phyloP scores from a whole-genome alignment of 2,329 filamentous ascomycete species.

The Colletotrichum scovillei region DNA sequence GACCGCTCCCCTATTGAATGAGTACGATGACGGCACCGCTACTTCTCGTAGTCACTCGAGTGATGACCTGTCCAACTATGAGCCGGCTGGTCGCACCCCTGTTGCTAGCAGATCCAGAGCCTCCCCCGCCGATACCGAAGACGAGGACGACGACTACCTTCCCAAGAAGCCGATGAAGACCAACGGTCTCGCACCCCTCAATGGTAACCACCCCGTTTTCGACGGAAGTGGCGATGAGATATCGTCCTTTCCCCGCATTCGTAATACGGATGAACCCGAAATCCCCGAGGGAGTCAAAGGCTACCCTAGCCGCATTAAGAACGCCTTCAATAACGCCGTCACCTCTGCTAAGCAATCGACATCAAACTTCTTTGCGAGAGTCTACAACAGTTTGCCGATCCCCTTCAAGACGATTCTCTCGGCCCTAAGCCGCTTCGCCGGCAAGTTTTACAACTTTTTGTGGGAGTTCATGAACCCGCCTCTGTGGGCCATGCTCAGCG shows the following conservation, averaged over 20 bases:
- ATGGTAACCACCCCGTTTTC: slow-evolving; percentile 43
- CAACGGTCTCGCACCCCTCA: slow-evolving; percentile 37
- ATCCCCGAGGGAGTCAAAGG: slow-evolving; percentile 55
- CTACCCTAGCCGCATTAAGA: slow-evolving; percentile 49
- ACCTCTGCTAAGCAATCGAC: slow-evolving; percentile 39
- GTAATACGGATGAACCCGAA: slow-evolving; percentile 53
- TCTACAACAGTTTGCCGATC: slow-evolving; percentile 53
- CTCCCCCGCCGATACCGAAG: slow-evolving; percentile 61
- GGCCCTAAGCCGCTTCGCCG: slow-evolving; percentile 46
- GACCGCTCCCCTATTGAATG: slow-evolving; percentile 56
- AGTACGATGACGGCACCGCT: slow-evolving; percentile 55
- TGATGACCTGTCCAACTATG: slow-evolving; percentile 61
- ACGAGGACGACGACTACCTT: slow-evolving; percentile 51
- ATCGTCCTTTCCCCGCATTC: slow-evolving; percentile 71
- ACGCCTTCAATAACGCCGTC: slow-evolving; percentile 45
- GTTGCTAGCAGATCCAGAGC: slow-evolving; percentile 61
- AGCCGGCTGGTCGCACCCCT: slow-evolving; percentile 68
- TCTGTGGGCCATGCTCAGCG: slow-evolving; percentile 94
- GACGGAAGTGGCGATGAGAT: slow-evolving; percentile 61
- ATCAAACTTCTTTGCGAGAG: slow-evolving; percentile 39
- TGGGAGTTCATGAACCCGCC: slow-evolving; percentile 99
- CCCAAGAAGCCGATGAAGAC: slow-evolving; percentile 42
- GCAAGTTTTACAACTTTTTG: slow-evolving; percentile 70
- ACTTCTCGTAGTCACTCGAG: slow-evolving; percentile 39
- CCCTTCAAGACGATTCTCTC: slow-evolving; percentile 51